Evolutionary conservation across 169 alveolate genomes (phyloP), one percentile per base, ranked within the genome.

Genomic region (Babesia sp.): DNA sequence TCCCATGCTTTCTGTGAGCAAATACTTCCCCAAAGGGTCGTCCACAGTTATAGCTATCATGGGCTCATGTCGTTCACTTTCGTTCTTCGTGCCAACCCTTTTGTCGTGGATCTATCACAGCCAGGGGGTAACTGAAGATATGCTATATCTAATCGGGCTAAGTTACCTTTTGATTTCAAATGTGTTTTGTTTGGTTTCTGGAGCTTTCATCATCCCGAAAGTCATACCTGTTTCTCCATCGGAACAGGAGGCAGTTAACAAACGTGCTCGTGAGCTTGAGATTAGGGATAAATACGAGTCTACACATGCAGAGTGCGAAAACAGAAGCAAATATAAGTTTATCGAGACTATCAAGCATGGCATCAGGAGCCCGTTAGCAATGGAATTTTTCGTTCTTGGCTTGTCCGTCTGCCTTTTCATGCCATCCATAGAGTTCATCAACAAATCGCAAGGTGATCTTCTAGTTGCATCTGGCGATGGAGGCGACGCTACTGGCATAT

Each of bases 41-140:
- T 67, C 59, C 56, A 51, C 69, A n/a, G 44, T 68, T 12, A 77
- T 75, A 7, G 36, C 79, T 33, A 16, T 63, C 24, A 70, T 75
- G 72, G 85, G 85, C 7, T 50, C 85, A 2, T 18, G 33, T 6
- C 72, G 85, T 22, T 75, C 85, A 18, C 28, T 75, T 33, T 75
- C 85, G 26, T 64, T 37, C 44, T 18, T 75, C 71, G 56, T 75
- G 16, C 85, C 85, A 1, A 64, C 57, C 22, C 22, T 75, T 14
- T 29, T 75, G 51, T 0, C 58, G 16, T 34, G 44, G 33, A 75
- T 75, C 5, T 75, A 51, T 31, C 33, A 44, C n/a, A 6, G 29
- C 16, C 28, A 29, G 28, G 22, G 24, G 1, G 28, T 75, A 14
- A 53, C 9, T 3, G 44, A 51, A 28, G 22, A 26, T 28, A 36